Base-by-base conservation (phyloP, 2,329 filamentous ascomycete genomes). In the Neonectria magnoliae region DNA sequence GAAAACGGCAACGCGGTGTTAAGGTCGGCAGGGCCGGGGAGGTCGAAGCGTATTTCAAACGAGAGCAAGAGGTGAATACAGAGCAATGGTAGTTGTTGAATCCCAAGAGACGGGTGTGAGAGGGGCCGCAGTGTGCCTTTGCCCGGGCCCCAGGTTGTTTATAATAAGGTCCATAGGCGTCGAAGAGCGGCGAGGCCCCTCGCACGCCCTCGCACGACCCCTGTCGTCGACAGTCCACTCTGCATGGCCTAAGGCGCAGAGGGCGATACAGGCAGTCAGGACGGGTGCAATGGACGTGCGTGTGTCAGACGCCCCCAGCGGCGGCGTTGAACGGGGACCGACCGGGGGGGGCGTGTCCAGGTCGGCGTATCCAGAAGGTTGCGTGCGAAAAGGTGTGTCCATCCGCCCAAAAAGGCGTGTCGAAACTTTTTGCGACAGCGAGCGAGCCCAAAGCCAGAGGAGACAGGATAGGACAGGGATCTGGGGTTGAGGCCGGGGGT, bases 21-120 rank as follows among this genome's bases (percentile, higher is more conserved):
- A 65, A 57, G 27, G 59, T 67, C 53, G 58, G 68, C 33, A 54
- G 33, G 47, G 38, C 44, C 22, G 60, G 64, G 69, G 62, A 55
- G 54, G 58, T 61, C 54, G 57, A 65, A n/a, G 68, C 62, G 68
- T 73, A 73, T 73, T 73, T 73, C 70, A 72, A 65, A 60, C 52
- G 45, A 57, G 33, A 59, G 33, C 45, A 59, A 27, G 22, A 68
- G 62, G 68, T 62, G 69, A 70, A 70, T 62, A 66, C 69, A 70
- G 71, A 65, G 69, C 61, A 70, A 68, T 62, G 63, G 63, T 71
- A 70, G 64, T 71, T 51, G 53, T 65, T 60, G 38, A 72, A 61
- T 64, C 64, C 62, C 54, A 68, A 70, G 51, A 45, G 57, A 70
- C 57, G 65, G 70, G 68, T 62, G 70, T 54, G 63, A 70, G 60